Base-by-base conservation (phyloP, 176 grass and related monocot genomes). In the Chloris gayana region DNA sequence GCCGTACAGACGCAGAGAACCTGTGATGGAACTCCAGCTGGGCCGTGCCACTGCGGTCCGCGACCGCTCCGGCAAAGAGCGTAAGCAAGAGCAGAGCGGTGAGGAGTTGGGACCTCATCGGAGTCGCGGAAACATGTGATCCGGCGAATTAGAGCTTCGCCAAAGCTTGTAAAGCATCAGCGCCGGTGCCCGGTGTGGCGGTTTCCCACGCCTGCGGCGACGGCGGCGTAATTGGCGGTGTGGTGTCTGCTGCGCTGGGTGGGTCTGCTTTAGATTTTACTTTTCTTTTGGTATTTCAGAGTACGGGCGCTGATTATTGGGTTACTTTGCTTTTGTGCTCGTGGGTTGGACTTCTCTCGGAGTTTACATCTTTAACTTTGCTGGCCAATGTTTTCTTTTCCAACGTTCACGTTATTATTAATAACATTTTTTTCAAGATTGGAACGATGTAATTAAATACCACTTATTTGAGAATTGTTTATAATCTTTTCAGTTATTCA, bases 21-120 rank as follows among this genome's bases (percentile, higher is more conserved):
- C 93, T 78, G 71, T 96, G 93, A 79, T 92, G 87, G 70, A 94
- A 82, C 26, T 82, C 69, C 5, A 93, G 74, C 38, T 31, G 51
- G 19, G 70, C 65, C 7, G 29, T 41, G 1, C 7, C 68, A 18
- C 21, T 32, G 1, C 57, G 15, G 21, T 11, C 53, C 2, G 63
- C 30, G 14, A n/a, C n/a, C n/a, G 41, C 42, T 58, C 63, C 53
- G 2, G 65, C 50, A 9, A 54, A 33, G 62, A 92, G 24, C 21
- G 78, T 50, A 60, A 83, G 82, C n/a, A 86, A 42, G 74, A 83
- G 82, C 27, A 86, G 74, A 17, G 35, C 18, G 66, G 24, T 32
- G 72, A 58, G 66, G 67, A 71, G 34, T 15, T 26, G 30, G 64
- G 69, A 19, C 1, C 58, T 54, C 87, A 85, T 93, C 35, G 21